These are phyloP conservation scores for Penicillium subrubescens DNA, from an alignment of 495 filamentous ascomycete genomes.

Conservation along the genomic window DNA sequence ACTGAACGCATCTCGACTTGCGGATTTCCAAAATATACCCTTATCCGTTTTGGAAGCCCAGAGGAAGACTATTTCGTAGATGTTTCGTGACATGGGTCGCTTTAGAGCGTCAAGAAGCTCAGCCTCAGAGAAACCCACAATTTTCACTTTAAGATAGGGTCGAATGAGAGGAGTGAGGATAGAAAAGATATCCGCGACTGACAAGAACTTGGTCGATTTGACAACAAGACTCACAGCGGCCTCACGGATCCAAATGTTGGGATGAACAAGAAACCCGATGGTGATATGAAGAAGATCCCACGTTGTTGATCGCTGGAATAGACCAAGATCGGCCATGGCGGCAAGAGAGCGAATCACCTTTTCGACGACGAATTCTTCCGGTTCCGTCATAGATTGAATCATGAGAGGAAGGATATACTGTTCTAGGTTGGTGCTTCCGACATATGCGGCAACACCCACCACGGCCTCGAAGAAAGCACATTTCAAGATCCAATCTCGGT, in stretches of 20 bases:
- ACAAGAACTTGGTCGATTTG: constrained; percentile 74
- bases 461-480: constrained; percentile 97
- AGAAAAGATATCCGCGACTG: constrained; percentile 77
- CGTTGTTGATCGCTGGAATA: constrained; percentile 79
- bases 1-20: constrained; percentile 65
- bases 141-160: constrained; percentile 76
- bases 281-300: constrained; percentile 86
- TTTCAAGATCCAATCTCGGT: constrained; percentile 93
- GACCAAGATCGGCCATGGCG: constrained; percentile 83
- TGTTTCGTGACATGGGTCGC: constrained; percentile 72
- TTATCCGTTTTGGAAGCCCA: constrained; percentile 84
- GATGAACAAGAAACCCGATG: constrained; percentile 85
- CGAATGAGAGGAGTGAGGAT: constrained; percentile 76
- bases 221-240: constrained; percentile 81
- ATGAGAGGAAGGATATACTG: constrained; percentile 96
- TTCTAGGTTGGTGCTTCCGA: constrained; percentile 85
- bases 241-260: constrained; percentile 93
- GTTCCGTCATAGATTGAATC: constrained; percentile 94
- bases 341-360: constrained; percentile 85
- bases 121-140: constrained; percentile 66
- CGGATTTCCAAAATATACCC: constrained; percentile 82
- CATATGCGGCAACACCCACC: constrained; percentile 86
- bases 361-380: constrained; percentile 94
- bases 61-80: constrained; percentile 81
- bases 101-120: constrained; percentile 81